Evolutionary conservation across 176 grass and related monocot species (phyloP).

Genomic region (Bonia amplexicaulis): DNA sequence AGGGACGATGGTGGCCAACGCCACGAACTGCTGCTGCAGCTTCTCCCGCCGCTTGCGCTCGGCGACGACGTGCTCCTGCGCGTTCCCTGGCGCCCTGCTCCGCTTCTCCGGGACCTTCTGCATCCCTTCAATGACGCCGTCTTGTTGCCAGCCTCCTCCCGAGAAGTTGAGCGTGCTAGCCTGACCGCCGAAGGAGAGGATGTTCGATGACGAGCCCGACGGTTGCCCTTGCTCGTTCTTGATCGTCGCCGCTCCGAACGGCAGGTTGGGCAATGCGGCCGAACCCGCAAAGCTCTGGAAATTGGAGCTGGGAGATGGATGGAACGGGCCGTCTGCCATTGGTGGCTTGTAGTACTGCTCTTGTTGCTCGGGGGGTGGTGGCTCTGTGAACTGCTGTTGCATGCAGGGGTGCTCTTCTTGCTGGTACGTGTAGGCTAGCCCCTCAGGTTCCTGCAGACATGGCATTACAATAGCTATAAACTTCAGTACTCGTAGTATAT

Average conservation of each 20-base stretch:
- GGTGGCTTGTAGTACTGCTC: slow-evolving; percentile 26
- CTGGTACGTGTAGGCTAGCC: slow-evolving; percentile 34
- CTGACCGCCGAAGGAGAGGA: slow-evolving; percentile 40
- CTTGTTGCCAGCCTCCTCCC: slow-evolving; percentile 22
- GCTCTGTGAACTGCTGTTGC: slow-evolving; percentile 12
- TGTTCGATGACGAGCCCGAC: neutral
- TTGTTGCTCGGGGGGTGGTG: neutral
- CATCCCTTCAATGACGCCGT: slow-evolving; percentile 2
- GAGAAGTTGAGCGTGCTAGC: slow-evolving; percentile 33
- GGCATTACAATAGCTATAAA: neutral
- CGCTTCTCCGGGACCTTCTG: slow-evolving; percentile 37
- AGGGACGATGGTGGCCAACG: slow-evolving; percentile 52
- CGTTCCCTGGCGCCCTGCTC: slow-evolving; percentile 25
- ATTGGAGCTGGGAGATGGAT: neutral
- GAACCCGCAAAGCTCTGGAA: neutral
- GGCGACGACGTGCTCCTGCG: slow-evolving; percentile 63
- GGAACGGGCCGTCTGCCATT: neutral
- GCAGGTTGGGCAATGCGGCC: slow-evolving; percentile 6
- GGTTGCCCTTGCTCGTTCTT: slow-evolving; percentile 15
- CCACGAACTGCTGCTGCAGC: slow-evolving; percentile 64
- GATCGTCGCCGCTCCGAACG: neutral
- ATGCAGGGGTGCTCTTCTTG: slow-evolving; percentile 12
- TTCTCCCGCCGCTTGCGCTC: slow-evolving; percentile 65
- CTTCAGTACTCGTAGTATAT: neutral
- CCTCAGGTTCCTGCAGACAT: slow-evolving; percentile 39